phyloP scores from a whole-genome alignment of 108 stramenopile species.

The Aureococcus anophagefferens region DNA sequence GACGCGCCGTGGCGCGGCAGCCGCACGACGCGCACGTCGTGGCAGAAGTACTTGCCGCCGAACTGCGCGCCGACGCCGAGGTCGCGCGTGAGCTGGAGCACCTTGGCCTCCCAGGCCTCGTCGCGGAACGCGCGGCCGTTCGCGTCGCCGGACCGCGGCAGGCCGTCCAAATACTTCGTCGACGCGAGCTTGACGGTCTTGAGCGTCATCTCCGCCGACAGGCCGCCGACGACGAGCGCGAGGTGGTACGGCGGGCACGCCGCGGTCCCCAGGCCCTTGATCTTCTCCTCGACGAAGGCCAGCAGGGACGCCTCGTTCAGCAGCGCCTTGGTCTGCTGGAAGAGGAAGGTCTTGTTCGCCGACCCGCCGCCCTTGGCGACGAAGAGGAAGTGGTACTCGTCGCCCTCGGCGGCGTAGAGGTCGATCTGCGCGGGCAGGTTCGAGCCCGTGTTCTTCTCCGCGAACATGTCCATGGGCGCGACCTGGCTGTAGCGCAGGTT shows the following conservation, averaged over 20 bases:
- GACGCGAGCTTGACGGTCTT: conserved; percentile 88
- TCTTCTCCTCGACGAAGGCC: conserved; percentile 74
- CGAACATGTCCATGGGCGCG: conserved; percentile 86
- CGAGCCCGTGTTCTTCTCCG: conserved; percentile 80
- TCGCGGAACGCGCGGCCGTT: conserved; percentile 86
- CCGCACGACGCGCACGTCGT: conserved; percentile 84
- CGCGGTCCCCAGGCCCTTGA: conserved; percentile 84
- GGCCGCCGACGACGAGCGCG: conserved; percentile 85
- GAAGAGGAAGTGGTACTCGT: conserved; percentile 80
- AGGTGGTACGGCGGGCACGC: conserved; percentile 94
- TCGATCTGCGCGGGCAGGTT: conserved; percentile 92
- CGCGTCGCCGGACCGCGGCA: conserved; percentile 76
- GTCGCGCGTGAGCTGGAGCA: conserved; percentile 74
- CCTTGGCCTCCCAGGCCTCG: conserved; percentile 70
- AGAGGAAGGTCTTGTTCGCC: conserved; percentile 91
- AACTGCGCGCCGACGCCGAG: conserved; percentile 91
- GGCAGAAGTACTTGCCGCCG: conserved; percentile 95
- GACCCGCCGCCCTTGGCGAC: conserved; percentile 94
- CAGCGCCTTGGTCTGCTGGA: conserved; percentile 89
- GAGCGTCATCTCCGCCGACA: conserved; percentile 79
- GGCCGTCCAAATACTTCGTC: conserved; percentile 80
- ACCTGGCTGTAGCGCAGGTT: conserved; percentile 86
- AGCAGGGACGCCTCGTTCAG: conserved; percentile 74
- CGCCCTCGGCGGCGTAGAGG: conserved; percentile 66
- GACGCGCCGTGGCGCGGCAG: conserved; percentile 90